A percentile compares a stretch with the other conserved stretches of the same genome.
Evolutionary conservation across 768 basidiomycete species (phyloP).

Genomic region (Rubroboletus satanas): DNA sequence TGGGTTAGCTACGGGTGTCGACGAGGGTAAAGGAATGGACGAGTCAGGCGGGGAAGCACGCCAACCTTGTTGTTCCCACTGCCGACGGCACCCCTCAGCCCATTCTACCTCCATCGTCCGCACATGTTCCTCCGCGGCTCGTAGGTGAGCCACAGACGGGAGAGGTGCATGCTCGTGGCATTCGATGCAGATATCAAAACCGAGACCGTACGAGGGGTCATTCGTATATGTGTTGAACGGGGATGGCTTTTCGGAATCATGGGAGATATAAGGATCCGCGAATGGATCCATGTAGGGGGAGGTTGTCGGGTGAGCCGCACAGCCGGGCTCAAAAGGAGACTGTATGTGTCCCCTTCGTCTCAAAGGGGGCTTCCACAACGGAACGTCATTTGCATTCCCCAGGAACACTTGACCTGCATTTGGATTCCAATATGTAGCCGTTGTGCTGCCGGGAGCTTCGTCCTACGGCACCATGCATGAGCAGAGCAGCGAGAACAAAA

Average conservation of each 20-base stretch:
- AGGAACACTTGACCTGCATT: slow-evolving; percentile 67
- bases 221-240: slow-evolving; percentile 37
- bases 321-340: background rate
- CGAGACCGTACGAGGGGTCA: slow-evolving; percentile 50
- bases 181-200: slow-evolving; percentile 85
- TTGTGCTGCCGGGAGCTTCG: slow-evolving; percentile 29
- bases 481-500: background rate
- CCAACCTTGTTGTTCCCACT: slow-evolving; percentile 20
- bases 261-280: slow-evolving; percentile 10
- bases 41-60: background rate
- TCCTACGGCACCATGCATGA: slow-evolving; percentile 17
- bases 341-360: slow-evolving; percentile 11
- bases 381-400: slow-evolving; percentile 83
- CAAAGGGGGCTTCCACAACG: slow-evolving; percentile 34
- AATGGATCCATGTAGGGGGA: slow-evolving; percentile 18
- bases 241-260: slow-evolving; percentile 22
- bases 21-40: background rate
- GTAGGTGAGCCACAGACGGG: slow-evolving; percentile 60
- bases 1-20: slow-evolving; percentile 11
- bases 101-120: slow-evolving; percentile 62
- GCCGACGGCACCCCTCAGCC: slow-evolving; percentile 40
- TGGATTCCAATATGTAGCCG: slow-evolving; percentile 50
- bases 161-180: slow-evolving; percentile 80
- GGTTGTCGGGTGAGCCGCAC: background rate
- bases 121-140: slow-evolving; percentile 75